These are phyloP conservation scores for Salvia hispanica DNA, from an alignment of 257 asterid species.

Conservation along the genomic window DNA sequence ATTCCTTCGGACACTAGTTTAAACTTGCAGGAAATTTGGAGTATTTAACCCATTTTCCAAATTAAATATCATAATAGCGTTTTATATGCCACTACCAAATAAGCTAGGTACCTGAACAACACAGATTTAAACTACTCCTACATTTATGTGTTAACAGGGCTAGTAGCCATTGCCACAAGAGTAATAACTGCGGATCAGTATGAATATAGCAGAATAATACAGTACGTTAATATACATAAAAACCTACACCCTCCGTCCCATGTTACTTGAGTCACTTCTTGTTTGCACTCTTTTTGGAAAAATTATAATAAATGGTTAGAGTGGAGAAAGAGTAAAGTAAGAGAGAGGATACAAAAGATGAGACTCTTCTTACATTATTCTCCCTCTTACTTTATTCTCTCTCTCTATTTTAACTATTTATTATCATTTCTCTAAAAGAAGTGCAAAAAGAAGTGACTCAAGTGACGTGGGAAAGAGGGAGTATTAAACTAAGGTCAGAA, in stretches of 20 bases:
- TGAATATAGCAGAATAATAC: not conserved
- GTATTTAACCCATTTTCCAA: not conserved
- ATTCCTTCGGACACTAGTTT: not conserved
- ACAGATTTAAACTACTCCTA: not conserved
- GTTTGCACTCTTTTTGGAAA: too few relatives aligned
- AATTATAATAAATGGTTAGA: too few relatives aligned
- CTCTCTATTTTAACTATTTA: too few relatives aligned
- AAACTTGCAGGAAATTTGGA: too few relatives aligned
- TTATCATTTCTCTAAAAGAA: too few relatives aligned
- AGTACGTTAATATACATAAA: not conserved
- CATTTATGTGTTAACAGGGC: not conserved
- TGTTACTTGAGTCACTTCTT: too few relatives aligned
- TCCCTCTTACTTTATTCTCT: too few relatives aligned
- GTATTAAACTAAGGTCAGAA: not conserved
- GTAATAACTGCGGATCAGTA: not conserved
- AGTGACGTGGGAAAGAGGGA: too few relatives aligned
- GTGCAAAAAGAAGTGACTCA: too few relatives aligned
- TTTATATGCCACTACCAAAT: not conserved
- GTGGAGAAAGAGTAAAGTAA: too few relatives aligned
- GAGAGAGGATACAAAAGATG: too few relatives aligned
- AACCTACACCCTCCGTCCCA: not conserved
- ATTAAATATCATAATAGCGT: not conserved
- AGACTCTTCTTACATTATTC: too few relatives aligned
- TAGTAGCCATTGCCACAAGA: not conserved
- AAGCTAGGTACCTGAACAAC: not conserved